Conservation (phyloP, 768 basidiomycete species). For the Tylopilus vinaceipallidus region DNA sequence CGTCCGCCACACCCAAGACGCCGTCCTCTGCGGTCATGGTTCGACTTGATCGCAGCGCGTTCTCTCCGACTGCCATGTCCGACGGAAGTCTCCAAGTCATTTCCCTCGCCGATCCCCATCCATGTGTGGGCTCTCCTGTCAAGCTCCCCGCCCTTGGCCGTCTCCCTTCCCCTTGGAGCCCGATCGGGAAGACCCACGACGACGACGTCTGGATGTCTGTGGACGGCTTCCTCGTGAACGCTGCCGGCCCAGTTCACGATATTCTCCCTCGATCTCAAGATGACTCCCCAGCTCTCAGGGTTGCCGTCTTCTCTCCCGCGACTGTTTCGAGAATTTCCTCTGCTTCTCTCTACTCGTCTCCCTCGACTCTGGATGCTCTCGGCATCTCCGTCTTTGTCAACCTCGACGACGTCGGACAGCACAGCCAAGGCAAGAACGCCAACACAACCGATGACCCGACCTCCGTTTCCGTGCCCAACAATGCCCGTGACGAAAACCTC, state of each 20-base stretch:
- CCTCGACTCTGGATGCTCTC: conserved; percentile 17
- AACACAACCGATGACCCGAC: not conserved
- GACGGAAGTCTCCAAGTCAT: conserved; percentile 24
- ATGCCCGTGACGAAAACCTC: conserved; percentile 3
- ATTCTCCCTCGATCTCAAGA: not conserved
- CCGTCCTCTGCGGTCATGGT: conserved; percentile 15
- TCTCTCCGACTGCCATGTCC: conserved; percentile 25
- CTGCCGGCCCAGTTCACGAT: conserved; percentile 11
- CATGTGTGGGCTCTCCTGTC: conserved; percentile 8
- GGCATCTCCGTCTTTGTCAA: conserved; percentile 17
- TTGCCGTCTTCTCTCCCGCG: not conserved
- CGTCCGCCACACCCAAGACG: conserved; percentile 9
- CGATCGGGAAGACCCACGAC: conserved; percentile 10
- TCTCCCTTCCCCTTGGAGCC: conserved; percentile 34
- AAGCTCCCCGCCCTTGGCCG: not conserved
- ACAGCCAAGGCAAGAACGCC: not conserved
- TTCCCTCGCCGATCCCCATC: conserved; percentile 16
- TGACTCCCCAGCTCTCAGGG: not conserved
- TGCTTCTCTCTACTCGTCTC: conserved; percentile 11
- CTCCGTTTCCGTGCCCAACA: not conserved
- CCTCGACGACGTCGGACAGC: conserved; percentile 6
- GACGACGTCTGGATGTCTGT: conserved; percentile 25
- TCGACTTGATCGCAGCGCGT: conserved; percentile 21
- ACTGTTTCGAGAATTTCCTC: conserved; percentile 3
- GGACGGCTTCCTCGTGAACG: conserved; percentile 18